phyloP scores from a whole-genome alignment of 2,329 filamentous ascomycete species.

The Lachnellula willkommii region DNA sequence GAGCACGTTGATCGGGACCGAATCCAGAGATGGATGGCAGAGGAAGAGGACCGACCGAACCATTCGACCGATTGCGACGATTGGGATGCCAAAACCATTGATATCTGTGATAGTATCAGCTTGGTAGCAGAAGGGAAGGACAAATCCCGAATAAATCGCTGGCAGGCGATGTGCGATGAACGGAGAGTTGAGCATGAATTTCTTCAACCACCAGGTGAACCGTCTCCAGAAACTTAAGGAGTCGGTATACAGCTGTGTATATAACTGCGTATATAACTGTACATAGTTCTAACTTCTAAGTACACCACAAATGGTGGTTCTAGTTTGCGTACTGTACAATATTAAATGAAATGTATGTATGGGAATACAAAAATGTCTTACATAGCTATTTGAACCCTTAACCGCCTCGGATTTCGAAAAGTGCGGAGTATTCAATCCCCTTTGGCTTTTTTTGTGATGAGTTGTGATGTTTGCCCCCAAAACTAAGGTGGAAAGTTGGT shows the following conservation, averaged over 20 bases:
- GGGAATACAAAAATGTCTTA: no score
- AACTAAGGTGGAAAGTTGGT: background rate
- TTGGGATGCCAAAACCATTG: constrained; percentile 7
- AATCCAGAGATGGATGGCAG: constrained; percentile 17
- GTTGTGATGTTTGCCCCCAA: background rate
- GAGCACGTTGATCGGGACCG: constrained; percentile 9
- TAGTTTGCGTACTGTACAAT: no score
- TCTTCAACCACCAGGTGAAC: no score
- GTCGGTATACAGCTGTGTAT: no score
- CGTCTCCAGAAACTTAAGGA: no score
- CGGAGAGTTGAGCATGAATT: background rate
- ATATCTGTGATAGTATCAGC: constrained; percentile 13
- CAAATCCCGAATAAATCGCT: constrained; percentile 11
- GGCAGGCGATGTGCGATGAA: constrained; percentile 7
- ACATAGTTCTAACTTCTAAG: no score
- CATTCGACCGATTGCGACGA: constrained; percentile 2
- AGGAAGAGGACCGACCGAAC: background rate
- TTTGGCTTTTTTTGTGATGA: background rate
- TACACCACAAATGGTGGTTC: no score
- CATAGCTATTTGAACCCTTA: no score
- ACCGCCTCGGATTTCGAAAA: background rate
- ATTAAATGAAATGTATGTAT: no score
- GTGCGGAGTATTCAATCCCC: background rate
- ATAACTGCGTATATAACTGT: no score
- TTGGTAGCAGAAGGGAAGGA: constrained; percentile 8